phyloP scores from a whole-genome alignment of 2,329 filamentous ascomycete genomes.

The Colletotrichum musae region DNA sequence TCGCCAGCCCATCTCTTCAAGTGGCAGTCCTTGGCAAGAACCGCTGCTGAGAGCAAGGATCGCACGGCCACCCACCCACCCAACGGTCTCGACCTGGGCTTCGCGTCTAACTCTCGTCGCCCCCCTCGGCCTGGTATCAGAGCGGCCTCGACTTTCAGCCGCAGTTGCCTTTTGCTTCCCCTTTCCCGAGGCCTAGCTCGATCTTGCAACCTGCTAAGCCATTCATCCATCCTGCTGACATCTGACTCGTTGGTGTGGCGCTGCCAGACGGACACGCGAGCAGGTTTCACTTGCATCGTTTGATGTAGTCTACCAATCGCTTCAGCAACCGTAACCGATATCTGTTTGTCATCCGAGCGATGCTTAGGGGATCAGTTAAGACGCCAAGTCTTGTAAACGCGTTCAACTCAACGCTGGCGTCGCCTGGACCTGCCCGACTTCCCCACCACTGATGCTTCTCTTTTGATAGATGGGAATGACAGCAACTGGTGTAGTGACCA shows the following conservation, averaged over 20 bases:
- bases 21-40: constrained; percentile 30
- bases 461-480: no score
- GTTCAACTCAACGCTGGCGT: constrained; percentile 19
- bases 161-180: not conserved
- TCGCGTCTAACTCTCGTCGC: constrained; percentile 4
- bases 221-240: not conserved
- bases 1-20: not conserved
- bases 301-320: constrained; percentile 21
- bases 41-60: not conserved
- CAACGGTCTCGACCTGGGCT: constrained; percentile 13
- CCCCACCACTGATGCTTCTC: no score
- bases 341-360: constrained; percentile 6
- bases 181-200: not conserved
- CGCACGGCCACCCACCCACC: constrained; percentile 1
- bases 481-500: no score
- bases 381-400: constrained; percentile 22
- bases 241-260: constrained; percentile 19
- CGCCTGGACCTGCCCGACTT: constrained; percentile 7
- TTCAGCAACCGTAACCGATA: constrained; percentile 24
- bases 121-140: constrained; percentile 12
- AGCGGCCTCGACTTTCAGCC: not conserved
- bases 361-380: constrained; percentile 10
- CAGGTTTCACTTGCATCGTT: constrained; percentile 22
- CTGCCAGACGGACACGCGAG: not conserved
- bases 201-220: not conserved